Evolutionary conservation across 257 asterid genomes (phyloP), one percentile per base, ranked within the genome.

Genomic region (Lycium barbarum): DNA sequence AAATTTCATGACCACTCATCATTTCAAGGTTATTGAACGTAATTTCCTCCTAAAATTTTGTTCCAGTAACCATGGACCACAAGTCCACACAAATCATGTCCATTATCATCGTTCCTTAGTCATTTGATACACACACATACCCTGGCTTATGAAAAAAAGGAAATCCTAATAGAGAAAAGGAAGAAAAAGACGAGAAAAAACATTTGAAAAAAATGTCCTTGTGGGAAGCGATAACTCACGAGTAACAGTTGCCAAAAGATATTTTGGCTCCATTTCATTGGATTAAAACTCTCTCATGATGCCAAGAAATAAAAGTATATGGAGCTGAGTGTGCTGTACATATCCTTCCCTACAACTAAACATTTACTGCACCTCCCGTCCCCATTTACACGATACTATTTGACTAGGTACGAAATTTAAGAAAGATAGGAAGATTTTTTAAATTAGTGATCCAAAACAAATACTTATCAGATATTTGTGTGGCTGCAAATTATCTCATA

Each of bases 341-440:
- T 7, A 58, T 58, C 14, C 51, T 12, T n/a, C 26, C 65, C 65
- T 6, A 71, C 80, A 80, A 83, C 11, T 78, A 49, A 88, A 85
- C 90, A 84, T 55, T 86, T 67, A 54, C 89, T 26, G 33, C 33
- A 26, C 33, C 33, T 26, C 33, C 33, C 33, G 33, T 26, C 33
- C 1, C 33, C 33, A 26, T 26, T 26, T 26, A 26, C 33, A 1
- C 1, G 1, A 26, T 26, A 26, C 33, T 26, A 26, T 26, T 26
- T 26, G 33, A 26, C 33, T 26, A 26, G 33, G 33, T 26, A 26
- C 33, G 33, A 26, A 26, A 26, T 26, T 26, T 26, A 26, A 26
- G 1, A 26, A 1, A 26, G 33, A 26, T 26, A 26, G 33, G 1
- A 26, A 26, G 33, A 26, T 1, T 26, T 26, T 26, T 26, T 26